A percentile compares a stretch with the other conserved stretches of the same genome.
Evolutionary conservation across 192 early-diverging fungal species (phyloP).

Genomic region (Chytriomyces hyalinus): DNA sequence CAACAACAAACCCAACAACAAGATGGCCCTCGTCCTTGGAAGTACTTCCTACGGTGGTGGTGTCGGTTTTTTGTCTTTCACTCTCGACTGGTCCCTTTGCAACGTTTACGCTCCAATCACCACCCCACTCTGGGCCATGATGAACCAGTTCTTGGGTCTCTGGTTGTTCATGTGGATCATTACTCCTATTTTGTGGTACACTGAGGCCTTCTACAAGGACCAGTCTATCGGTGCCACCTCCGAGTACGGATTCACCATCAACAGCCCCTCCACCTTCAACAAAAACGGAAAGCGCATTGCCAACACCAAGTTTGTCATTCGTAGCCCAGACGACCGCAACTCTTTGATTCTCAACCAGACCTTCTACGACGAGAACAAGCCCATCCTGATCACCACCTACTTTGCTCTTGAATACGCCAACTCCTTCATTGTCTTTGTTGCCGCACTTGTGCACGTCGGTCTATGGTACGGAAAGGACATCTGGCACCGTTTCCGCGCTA

Average conservation of each 20-base stretch:
- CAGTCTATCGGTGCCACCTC: not conserved
- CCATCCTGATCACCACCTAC: constrained; percentile 11
- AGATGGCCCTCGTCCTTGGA: constrained; percentile 21
- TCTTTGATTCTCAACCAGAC: constrained; percentile 9
- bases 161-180: constrained; percentile 77
- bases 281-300: not conserved
- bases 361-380: constrained; percentile 19
- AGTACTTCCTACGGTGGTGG: not conserved
- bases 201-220: constrained; percentile 4
- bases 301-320: constrained; percentile 8
- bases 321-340: too few species aligned
- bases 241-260: not conserved
- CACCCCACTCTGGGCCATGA: constrained; percentile 49
- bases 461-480: constrained; percentile 59
- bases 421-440: constrained; percentile 54
- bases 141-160: constrained; percentile 76
- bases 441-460: constrained; percentile 60
- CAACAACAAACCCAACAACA: not conserved
- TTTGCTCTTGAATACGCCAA: constrained; percentile 17
- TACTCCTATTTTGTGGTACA: constrained; percentile 49
- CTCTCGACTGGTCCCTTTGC: constrained; percentile 9
- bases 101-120: constrained; percentile 12
- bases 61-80: not conserved
- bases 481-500: constrained; percentile 14
- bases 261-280: constrained; percentile 14